phyloP scores from a whole-genome alignment of 768 basidiomycete species.

The Boletus rubescentipes region DNA sequence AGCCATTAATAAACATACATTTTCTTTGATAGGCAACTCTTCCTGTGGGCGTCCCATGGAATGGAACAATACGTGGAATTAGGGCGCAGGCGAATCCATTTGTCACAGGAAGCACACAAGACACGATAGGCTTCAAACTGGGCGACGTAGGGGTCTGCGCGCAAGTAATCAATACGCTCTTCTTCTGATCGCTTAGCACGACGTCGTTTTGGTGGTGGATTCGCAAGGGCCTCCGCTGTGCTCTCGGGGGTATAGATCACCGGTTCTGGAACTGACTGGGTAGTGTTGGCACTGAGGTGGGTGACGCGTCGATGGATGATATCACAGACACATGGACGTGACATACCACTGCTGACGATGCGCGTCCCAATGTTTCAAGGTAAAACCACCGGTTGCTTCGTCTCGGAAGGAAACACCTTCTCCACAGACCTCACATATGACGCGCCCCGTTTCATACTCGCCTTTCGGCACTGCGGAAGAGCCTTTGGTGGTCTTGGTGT shows the following conservation, averaged over 20 bases:
- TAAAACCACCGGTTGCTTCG: constrained; percentile 60
- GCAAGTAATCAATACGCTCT: constrained; percentile 68
- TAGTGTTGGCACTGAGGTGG: constrained; percentile 28
- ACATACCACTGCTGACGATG: constrained; percentile 62
- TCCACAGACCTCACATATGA: constrained; percentile 66
- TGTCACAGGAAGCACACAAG: constrained; percentile 76
- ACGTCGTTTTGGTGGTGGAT: constrained; percentile 60
- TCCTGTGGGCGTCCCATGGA: constrained; percentile 84
- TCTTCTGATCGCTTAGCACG: constrained; percentile 77
- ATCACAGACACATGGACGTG: constrained; percentile 1
- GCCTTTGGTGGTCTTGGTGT: constrained; percentile 8
- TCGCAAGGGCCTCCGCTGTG: constrained; percentile 41
- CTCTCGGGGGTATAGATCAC: constrained; percentile 45
- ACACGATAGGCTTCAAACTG: constrained; percentile 80
- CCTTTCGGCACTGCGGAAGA: constrained; percentile 30
- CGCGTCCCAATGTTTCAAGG: constrained; percentile 66
- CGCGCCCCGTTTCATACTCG: constrained; percentile 66
- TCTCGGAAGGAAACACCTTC: constrained; percentile 65
- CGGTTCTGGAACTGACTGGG: constrained; percentile 34
- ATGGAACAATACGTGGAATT: constrained; percentile 89
- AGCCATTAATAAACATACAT: constrained; percentile 43
- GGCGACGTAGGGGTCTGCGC: constrained; percentile 74
- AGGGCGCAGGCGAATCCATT: constrained; percentile 82
- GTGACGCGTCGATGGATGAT: constrained; percentile 7
- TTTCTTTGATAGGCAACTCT: constrained; percentile 79